Evolutionary conservation across 108 stramenopile species (phyloP), one percentile per base, ranked within the genome.

Genomic region (Stephanodiscus minutulus): DNA sequence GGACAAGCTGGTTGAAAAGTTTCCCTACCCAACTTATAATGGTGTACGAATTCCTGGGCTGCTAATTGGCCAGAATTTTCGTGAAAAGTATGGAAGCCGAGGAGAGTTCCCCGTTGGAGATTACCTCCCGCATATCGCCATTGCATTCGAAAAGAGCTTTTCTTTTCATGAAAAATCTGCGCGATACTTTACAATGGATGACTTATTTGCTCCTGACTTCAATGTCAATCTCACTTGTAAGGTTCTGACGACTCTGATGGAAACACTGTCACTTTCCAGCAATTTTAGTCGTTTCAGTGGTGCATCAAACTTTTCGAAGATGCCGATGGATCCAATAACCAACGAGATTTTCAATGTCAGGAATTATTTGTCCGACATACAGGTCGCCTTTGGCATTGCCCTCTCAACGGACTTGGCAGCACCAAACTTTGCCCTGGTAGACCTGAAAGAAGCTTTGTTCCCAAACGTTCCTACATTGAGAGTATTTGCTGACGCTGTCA

Each of bases 91-190:
- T 25, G 7, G 27, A 55, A n/a, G n/a, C n/a, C 54, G 54, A 55
- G 54, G 54, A 55, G 3, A 25, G 1, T 41, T 39, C 27, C 27
- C 67, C 43, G 64, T 74, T 41, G 73, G 55, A 54, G 37, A 41
- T 9, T 74, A 52, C 65, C 56, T 66, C 13, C 64, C 64, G 13
- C 66, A 58, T 44, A 55, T 74, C 28, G 73, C 73, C 18, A 64
- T 74, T 58, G 73, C 73, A 37, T 74, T 67, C 37, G 70, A 47
- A n/a, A 18, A 47, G 70, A 39, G 18, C 35, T 62, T 17, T 25
- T 55, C 54, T 22, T 55, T 55, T 15, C n/a, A 53, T 1, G 52
- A 53, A 1, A 55, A 28, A 11, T 27, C 25, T 4, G 54, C 54
- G 25, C 54, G 12, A 28, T 55, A 49, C n/a, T 74, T 74, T 41